Conservation (phyloP, 2,329 filamentous ascomycete species). For the Xylaria sp. region DNA sequence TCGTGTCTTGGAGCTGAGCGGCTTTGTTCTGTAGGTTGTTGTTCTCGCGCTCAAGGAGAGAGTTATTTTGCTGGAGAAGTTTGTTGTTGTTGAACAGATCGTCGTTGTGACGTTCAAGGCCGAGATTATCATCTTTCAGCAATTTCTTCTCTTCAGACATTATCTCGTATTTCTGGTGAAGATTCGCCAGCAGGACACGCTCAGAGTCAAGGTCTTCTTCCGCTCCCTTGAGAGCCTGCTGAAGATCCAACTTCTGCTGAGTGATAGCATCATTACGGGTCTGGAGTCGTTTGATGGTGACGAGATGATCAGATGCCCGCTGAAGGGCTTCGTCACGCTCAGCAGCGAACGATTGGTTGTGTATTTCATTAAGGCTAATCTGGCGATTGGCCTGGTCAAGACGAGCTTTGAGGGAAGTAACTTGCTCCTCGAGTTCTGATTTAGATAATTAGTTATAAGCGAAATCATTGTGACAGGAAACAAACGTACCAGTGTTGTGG, state of each 20-base stretch:
- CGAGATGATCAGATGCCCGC: slow-evolving; percentile 64
- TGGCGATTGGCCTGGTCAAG: slow-evolving; percentile 72
- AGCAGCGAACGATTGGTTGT: slow-evolving; percentile 68
- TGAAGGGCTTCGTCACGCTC: slow-evolving; percentile 73
- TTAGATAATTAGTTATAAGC: slow-evolving; percentile 27
- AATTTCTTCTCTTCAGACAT: slow-evolving; percentile 54
- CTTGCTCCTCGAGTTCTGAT: slow-evolving; percentile 66
- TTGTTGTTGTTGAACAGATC: slow-evolving; percentile 64
- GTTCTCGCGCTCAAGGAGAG: slow-evolving; percentile 58
- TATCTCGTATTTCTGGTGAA: slow-evolving; percentile 49
- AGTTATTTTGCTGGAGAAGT: slow-evolving; percentile 54
- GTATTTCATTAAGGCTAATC: slow-evolving; percentile 69
- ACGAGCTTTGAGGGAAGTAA: slow-evolving; percentile 68
- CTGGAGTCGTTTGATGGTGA: slow-evolving; percentile 60
- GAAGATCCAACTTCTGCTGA: slow-evolving; percentile 57
- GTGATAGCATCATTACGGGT: slow-evolving; percentile 54
- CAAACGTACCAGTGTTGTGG: slow-evolving; percentile 67
- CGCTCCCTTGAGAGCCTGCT: slow-evolving; percentile 48
- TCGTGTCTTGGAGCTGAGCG: slow-evolving; percentile 59
- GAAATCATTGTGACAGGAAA: not conserved
- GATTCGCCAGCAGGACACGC: slow-evolving; percentile 48
- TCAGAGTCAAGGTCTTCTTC: slow-evolving; percentile 50
- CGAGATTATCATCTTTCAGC: slow-evolving; percentile 62
- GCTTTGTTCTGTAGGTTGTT: slow-evolving; percentile 60
- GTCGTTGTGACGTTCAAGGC: slow-evolving; percentile 65